Base-by-base conservation (phyloP, 768 basidiomycete genomes). In the Calocybe indica region DNA sequence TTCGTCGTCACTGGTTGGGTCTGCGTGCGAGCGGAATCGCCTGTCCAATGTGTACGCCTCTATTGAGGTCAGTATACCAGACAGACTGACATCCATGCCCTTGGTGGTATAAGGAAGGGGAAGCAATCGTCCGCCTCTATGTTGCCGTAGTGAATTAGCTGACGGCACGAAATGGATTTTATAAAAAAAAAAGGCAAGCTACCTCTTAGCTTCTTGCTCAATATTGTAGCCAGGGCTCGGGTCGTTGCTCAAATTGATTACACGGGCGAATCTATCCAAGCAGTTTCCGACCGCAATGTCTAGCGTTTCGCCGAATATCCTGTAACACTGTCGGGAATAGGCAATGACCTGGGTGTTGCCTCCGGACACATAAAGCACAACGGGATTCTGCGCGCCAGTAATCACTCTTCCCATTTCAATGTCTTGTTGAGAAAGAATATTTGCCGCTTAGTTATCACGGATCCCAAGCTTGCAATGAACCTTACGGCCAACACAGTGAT, bases 251-350 rank as follows among this genome's bases (percentile, higher is more conserved):
- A 99, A 70, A 50, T 90, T 87, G 45, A 99, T 90, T 9, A 95
- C 91, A 40, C 96, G 75, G 2, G 96, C 96, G 58, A 99, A 99
- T 7, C 96, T 85, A 64, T 99, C 96, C 15, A 99, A 72, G 62
- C 96, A 98, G 62, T 99, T 99, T 34, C 96, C 96, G 32, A 98
- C 93, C n/a, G 96, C 96, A 48, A 99, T 98, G 60, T 99, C 96
- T 46, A 99, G 76, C 1, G 96, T 98, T 68, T 99, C 96, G 11
- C 96, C 96, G 60, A 99, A 99, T 51, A 99, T 99, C 37, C 96
- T 82, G 63, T 99, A 99, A 52, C 93, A 82, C 64, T 98, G 93
- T 50, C 88, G 85, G 14, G 94, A 98, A 65, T 99, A 99, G 1
- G 96, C 96, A 57, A 99, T 98, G 11, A 99, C 94, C 66, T 99